Percentiles rank a stretch among this genome's conserved stretches.
phyloP scores from a whole-genome alignment of 257 asterid genomes.

The Euphrasia confusa region DNA sequence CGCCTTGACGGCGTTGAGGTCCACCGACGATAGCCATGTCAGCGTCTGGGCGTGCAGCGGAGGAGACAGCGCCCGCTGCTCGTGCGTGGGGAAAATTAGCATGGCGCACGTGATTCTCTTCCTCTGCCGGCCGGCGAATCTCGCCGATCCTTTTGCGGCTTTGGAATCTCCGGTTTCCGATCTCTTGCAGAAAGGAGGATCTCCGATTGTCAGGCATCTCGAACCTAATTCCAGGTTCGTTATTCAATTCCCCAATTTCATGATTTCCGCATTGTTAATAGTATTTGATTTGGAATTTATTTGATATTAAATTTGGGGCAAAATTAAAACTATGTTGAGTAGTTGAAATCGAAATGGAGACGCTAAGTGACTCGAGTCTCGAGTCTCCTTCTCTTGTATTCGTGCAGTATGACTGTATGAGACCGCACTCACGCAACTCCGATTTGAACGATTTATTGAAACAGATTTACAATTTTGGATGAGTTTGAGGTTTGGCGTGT shows the following conservation, averaged over 20 bases:
- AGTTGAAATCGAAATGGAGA: too few species aligned
- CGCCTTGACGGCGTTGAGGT: slow-evolving; percentile 47
- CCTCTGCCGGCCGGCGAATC: slow-evolving; percentile 53
- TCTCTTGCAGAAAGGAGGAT: slow-evolving; percentile 44
- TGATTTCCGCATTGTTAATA: background rate
- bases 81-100: slow-evolving; percentile 63
- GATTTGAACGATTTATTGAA: too few species aligned
- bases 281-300: background rate
- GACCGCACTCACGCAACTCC: too few species aligned
- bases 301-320: background rate
- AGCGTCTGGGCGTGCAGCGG: slow-evolving; percentile 57
- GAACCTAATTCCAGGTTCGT: slow-evolving; percentile 60
- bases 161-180: slow-evolving; percentile 45
- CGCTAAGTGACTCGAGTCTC: too few species aligned
- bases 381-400: too few species aligned
- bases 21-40: slow-evolving; percentile 41
- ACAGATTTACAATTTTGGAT: background rate
- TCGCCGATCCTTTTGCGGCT: slow-evolving; percentile 56
- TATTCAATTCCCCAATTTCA: background rate
- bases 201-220: slow-evolving; percentile 51
- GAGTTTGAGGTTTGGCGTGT: background rate
- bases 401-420: too few species aligned
- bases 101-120: slow-evolving; percentile 58
- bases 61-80: slow-evolving; percentile 18
- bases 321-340: background rate